These are phyloP conservation scores for Hanseniaspora osmophila DNA, from an alignment of 805 yeast species.

Conservation along the genomic window DNA sequence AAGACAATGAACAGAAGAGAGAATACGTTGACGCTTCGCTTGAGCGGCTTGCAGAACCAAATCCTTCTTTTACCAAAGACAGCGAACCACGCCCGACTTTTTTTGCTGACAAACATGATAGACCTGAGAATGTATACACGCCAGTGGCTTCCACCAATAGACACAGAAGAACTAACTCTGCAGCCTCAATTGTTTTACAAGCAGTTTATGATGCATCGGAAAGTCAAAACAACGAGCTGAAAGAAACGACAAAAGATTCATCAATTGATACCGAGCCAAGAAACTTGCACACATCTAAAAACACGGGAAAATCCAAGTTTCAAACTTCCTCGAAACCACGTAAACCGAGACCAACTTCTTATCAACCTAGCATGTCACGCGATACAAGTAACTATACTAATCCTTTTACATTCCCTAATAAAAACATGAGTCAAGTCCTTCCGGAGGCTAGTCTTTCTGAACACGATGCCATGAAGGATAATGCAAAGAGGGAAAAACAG, in stretches of 20 bases:
- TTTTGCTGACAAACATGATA: too few species aligned
- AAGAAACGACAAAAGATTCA: conserved; percentile 1
- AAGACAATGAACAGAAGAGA: conserved; percentile 3
- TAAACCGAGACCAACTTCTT: conserved; percentile 74
- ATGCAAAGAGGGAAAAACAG: conserved; percentile 8
- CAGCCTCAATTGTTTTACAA: conserved; percentile 57
- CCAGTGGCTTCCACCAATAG: conserved; percentile 1
- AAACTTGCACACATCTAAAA: conserved; percentile 13
- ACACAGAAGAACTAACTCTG: conserved; percentile 28
- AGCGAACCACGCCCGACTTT: too few species aligned
- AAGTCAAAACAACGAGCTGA: not conserved
- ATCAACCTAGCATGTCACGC: conserved; percentile 39
- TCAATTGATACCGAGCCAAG: conserved; percentile 7
- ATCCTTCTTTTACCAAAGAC: too few species aligned
- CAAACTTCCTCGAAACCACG: conserved; percentile 30
- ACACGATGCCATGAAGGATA: conserved; percentile 4
- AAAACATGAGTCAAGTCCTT: too few species aligned
- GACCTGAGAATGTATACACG: too few species aligned
- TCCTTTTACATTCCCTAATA: not conserved
- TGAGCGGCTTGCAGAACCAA: too few species aligned
- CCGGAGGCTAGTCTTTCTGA: too few species aligned
- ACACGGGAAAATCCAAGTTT: conserved; percentile 9
- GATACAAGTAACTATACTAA: conserved; percentile 2
- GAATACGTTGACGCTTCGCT: not conserved
- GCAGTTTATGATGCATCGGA: conserved; percentile 56